These are phyloP conservation scores for Catunica adiposa DNA, from an alignment of 2,329 filamentous ascomycete species.

Conservation along the genomic window DNA sequence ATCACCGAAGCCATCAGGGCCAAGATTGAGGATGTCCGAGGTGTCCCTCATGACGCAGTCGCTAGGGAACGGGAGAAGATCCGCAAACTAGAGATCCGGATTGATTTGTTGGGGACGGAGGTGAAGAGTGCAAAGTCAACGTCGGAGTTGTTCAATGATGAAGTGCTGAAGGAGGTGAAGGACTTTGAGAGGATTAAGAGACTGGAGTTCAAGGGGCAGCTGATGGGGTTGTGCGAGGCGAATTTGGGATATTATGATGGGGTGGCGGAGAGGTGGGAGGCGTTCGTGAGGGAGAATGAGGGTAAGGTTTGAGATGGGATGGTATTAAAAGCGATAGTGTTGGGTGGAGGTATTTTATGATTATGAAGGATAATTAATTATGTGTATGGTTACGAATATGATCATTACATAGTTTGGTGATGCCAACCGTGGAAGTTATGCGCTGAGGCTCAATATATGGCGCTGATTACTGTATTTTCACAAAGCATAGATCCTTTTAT, in stretches of 20 bases:
- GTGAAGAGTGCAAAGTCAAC: slow-evolving; percentile 77
- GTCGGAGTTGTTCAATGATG: slow-evolving; percentile 86
- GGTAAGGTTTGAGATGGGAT: slow-evolving; percentile 19
- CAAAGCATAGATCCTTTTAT: not conserved
- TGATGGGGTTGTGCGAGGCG: slow-evolving; percentile 67
- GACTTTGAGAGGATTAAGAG: slow-evolving; percentile 97
- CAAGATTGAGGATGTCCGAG: slow-evolving; percentile 92
- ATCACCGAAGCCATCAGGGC: slow-evolving; percentile 75
- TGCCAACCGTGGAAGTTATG: too few relatives aligned
- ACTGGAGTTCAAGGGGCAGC: slow-evolving; percentile 73
- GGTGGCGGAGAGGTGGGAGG: slow-evolving; percentile 72
- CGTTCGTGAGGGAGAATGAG: slow-evolving; percentile 79
- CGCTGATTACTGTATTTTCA: too few relatives aligned
- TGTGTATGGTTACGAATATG: not conserved
- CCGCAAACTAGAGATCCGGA: slow-evolving; percentile 78
- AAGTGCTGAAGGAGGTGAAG: slow-evolving; percentile 79
- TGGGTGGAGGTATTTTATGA: not conserved
- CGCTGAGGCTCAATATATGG: too few relatives aligned
- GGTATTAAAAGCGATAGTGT: not conserved
- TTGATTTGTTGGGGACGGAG: slow-evolving; percentile 78
- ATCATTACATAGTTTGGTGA: not conserved
- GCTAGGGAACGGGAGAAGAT: slow-evolving; percentile 56
- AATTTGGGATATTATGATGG: slow-evolving; percentile 76
- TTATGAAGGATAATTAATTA: not conserved
- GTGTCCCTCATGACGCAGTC: slow-evolving; percentile 87